phyloP scores from a whole-genome alignment of 768 basidiomycete genomes.

The Boletus vermiculosoides region DNA sequence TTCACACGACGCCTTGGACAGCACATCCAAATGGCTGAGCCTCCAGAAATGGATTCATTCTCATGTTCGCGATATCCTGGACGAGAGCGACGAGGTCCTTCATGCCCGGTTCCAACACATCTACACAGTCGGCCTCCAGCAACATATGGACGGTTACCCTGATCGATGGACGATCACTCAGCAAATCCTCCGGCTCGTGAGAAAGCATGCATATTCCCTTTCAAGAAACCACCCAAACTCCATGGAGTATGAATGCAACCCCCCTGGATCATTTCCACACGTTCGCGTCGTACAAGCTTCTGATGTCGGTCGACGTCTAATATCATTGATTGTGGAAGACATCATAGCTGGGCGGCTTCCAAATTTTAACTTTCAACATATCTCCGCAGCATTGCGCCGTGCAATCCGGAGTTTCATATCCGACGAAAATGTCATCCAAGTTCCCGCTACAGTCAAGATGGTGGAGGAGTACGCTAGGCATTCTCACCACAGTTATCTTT shows the following conservation, averaged over 20 bases:
- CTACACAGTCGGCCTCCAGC: slow-evolving; percentile 28
- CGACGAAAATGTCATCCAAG: not conserved
- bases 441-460: not conserved
- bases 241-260: not conserved
- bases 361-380: slow-evolving; percentile 7
- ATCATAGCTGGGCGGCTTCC: slow-evolving; percentile 12
- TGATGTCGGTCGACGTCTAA: not conserved
- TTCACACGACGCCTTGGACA: not conserved
- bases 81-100: slow-evolving; percentile 25
- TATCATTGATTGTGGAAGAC: not conserved
- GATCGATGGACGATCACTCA: slow-evolving; percentile 31
- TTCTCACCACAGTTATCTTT: not conserved
- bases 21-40: slow-evolving; percentile 12
- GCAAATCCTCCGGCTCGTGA: slow-evolving; percentile 22
- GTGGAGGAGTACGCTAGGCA: not conserved
- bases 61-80: slow-evolving; percentile 15
- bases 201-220: not conserved
- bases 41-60: slow-evolving; percentile 16
- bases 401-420: slow-evolving; percentile 17
- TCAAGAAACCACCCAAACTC: not conserved
- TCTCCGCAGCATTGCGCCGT: not conserved
- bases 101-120: slow-evolving; percentile 15
- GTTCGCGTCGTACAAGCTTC: not conserved
- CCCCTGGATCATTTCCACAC: slow-evolving; percentile 10
- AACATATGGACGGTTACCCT: slow-evolving; percentile 24